Evolutionary conservation across 2,329 filamentous ascomycete species (phyloP).

Genomic region (Penicillium sp.): DNA sequence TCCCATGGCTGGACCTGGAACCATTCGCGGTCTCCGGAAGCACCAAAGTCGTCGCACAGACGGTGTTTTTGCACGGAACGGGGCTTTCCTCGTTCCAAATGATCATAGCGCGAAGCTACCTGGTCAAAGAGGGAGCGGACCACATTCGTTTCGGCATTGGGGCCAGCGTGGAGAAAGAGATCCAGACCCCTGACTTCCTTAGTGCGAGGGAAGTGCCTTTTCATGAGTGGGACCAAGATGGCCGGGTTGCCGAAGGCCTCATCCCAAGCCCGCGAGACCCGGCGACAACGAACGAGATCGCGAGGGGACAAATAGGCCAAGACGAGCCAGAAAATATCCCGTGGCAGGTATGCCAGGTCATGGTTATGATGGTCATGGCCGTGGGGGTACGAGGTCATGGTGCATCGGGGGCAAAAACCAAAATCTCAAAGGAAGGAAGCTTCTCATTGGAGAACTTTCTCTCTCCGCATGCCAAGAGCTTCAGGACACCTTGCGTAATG

Average conservation of each 20-base stretch:
- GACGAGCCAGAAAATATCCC: constrained; percentile 63
- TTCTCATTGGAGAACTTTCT: constrained; percentile 20
- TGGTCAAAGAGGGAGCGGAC: constrained; percentile 48
- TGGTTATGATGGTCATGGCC: constrained; percentile 3
- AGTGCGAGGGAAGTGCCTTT: constrained; percentile 57
- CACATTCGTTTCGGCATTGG: constrained; percentile 3
- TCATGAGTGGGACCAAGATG: constrained; percentile 54
- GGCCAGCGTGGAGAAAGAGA: constrained; percentile 19
- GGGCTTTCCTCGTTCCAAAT: constrained; percentile 56
- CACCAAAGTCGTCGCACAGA: constrained; percentile 42
- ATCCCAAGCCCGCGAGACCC: constrained; percentile 56
- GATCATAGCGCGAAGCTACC: constrained; percentile 60
- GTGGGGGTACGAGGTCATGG: constrained; percentile 13
- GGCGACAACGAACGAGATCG: constrained; percentile 58
- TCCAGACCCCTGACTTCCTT: constrained; percentile 59
- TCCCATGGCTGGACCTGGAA: constrained; percentile 50
- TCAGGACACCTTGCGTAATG: constrained; percentile 46
- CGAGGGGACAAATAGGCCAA: constrained; percentile 53
- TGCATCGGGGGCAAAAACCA: constrained; percentile 1
- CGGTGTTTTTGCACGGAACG: constrained; percentile 52
- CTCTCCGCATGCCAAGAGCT: constrained; percentile 43
- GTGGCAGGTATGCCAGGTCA: constrained; percentile 51
- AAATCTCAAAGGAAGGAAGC: constrained; percentile 5
- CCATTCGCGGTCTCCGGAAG: constrained; percentile 42
- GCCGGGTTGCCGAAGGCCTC: constrained; percentile 55